Conservation (phyloP, 1,284 basidiomycete genomes). For the Bondarzewia mesenterica region DNA sequence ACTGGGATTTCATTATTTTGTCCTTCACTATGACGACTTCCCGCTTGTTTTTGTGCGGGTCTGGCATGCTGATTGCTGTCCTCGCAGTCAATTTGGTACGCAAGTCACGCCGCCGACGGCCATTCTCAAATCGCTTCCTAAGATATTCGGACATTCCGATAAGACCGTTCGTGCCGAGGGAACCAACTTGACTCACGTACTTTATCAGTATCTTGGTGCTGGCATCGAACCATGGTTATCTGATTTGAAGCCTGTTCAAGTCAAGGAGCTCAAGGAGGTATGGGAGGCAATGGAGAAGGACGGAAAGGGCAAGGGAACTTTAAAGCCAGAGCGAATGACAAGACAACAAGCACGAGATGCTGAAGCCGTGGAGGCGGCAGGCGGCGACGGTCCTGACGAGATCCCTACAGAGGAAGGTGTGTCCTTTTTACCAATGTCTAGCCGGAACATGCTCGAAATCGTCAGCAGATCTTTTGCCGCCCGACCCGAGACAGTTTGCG, state of each 20-base stretch:
- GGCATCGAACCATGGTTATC: constrained; percentile 82
- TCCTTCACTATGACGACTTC: not conserved
- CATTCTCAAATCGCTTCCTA: constrained; percentile 81
- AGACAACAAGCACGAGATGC: constrained; percentile 71
- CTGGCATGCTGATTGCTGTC: not conserved
- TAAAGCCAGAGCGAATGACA: constrained; percentile 78
- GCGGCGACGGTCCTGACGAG: constrained; percentile 28
- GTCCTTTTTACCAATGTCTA: not conserved
- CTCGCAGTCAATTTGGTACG: constrained; percentile 71
- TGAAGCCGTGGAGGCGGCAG: constrained; percentile 42
- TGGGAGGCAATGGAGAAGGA: constrained; percentile 83
- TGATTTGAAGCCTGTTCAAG: constrained; percentile 98
- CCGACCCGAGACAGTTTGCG: constrained; percentile 79
- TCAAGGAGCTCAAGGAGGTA: constrained; percentile 89
- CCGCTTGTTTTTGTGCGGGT: not conserved
- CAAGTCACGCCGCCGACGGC: constrained; percentile 71
- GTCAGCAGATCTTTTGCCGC: constrained; percentile 35
- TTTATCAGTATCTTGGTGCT: constrained; percentile 88
- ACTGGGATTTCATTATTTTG: too few species aligned
- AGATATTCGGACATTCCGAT: constrained; percentile 93
- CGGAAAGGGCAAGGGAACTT: constrained; percentile 73
- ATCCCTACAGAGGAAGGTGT: constrained; percentile 27
- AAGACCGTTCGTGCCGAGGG: constrained; percentile 96
- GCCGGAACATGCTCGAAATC: constrained; percentile 1
- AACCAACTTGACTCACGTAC: constrained; percentile 60